Evolutionary conservation across 768 basidiomycete genomes (phyloP).

Genomic region (Royoungia palumana): DNA sequence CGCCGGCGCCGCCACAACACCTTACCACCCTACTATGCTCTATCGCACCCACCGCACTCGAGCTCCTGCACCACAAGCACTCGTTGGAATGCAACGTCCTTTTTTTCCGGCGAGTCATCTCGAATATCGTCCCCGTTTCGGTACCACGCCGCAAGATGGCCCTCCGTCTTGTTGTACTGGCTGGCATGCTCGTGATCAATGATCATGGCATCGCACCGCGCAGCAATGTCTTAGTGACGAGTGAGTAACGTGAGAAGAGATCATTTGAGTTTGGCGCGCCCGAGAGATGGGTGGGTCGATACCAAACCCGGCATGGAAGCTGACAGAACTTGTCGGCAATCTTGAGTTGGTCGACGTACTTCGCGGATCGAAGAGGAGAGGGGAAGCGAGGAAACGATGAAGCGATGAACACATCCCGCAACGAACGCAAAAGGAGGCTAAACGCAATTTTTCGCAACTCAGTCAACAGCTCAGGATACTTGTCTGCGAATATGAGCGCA

Average conservation of each 20-base stretch:
- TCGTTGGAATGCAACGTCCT: constrained; percentile 41
- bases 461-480: constrained; percentile 45
- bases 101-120: constrained; percentile 25
- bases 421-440: neutral
- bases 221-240: constrained; percentile 42
- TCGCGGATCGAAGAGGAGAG: constrained; percentile 27
- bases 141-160: constrained; percentile 57
- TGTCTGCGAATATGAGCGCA: constrained; percentile 48
- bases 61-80: constrained; percentile 64
- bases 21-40: constrained; percentile 32
- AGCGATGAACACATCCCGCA: too few relatives aligned
- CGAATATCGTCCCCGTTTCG: constrained; percentile 39
- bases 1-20: too few relatives aligned
- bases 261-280: constrained; percentile 49
- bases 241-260: constrained; percentile 45
- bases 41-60: constrained; percentile 46
- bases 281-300: constrained; percentile 47
- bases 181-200: constrained; percentile 30
- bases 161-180: constrained; percentile 43
- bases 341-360: constrained; percentile 41
- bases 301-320: constrained; percentile 37
- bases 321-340: constrained; percentile 51
- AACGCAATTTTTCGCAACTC: constrained; percentile 54
- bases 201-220: constrained; percentile 32
- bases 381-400: too few relatives aligned